Base-by-base conservation (phyloP, 164 flowering plant genomes). In the Aristolochia californica region DNA sequence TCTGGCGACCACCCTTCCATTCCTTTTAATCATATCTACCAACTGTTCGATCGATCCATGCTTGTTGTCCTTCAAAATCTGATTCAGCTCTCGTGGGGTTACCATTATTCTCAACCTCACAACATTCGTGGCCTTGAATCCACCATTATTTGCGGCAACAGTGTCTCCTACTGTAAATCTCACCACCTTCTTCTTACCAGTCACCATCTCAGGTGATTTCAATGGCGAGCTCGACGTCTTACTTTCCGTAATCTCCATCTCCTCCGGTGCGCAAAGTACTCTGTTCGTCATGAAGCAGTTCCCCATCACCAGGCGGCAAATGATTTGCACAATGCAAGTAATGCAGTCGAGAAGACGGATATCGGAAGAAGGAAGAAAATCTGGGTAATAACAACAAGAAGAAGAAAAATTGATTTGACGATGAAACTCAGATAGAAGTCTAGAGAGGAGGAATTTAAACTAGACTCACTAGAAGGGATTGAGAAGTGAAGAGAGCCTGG, bases 131-230 rank as follows among this genome's bases (percentile, higher is more conserved):
- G 23, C 27, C 16, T 51, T 40, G 0, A 28, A 60, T 9, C 49
- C 21, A 20, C 30, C 27, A 52, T 20, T 14, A 14, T 43, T 49
- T 21, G 1, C 51, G 30, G 49, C 52, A 17, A 45, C 61, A 4
- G 38, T 47, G 14, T 51, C 54, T 38, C 16, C 58, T 34, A 30
- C 17, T 30, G 12, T 55, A 8, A n/a, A 5, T 2, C 22, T 7
- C 61, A 61, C 63, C 63, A 3, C 49, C 63, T 70, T 66, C 57
- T 55, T 45, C 53, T 18, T 60, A 1, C 12, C 14, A 12, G n/a
- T 45, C 43, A 56, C 16, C 2, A 15, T 12, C 53, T n/a, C 40
- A 20, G 17, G 0, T 21, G 55, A 21, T 25, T 52, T 52, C 26
- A 16, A 16, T 52, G 16, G 55, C 24, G 55, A 9, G 22, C 30